phyloP scores from a whole-genome alignment of 78 protist genomes.

The Cavenderia fasciculata region DNA sequence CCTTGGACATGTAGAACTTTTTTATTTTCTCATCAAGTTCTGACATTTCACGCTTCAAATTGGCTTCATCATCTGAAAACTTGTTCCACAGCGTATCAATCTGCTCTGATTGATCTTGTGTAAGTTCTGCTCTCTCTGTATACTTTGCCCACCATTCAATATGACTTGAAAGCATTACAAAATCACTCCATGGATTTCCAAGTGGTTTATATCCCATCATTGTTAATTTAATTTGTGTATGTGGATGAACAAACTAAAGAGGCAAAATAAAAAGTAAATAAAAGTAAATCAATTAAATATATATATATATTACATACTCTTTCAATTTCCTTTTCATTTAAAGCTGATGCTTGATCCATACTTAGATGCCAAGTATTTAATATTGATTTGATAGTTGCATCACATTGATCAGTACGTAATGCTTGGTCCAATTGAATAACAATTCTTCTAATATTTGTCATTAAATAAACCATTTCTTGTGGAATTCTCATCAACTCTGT shows the following conservation, averaged over 20 bases:
- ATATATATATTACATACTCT: constrained; percentile 16
- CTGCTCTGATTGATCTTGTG: constrained; percentile 42
- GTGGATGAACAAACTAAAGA: constrained; percentile 70
- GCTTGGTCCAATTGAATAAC: constrained; percentile 59
- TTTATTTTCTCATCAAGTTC: constrained; percentile 60
- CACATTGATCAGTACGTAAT: constrained; percentile 43
- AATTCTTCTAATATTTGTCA: constrained; percentile 27
- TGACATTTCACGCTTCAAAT: constrained; percentile 11
- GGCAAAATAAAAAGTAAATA: background rate
- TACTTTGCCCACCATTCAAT: constrained; percentile 36
- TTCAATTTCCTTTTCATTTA: constrained; percentile 64
- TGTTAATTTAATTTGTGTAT: constrained; percentile 56
- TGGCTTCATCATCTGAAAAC: constrained; percentile 34
- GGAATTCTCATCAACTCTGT: constrained; percentile 37
- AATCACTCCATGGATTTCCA: constrained; percentile 64
- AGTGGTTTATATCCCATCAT: constrained; percentile 63
- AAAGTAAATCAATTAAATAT: background rate
- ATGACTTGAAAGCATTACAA: constrained; percentile 42
- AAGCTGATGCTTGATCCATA: constrained; percentile 43
- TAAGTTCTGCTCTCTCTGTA: constrained; percentile 48
- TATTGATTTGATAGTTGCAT: constrained; percentile 17
- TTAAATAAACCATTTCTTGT: constrained; percentile 24
- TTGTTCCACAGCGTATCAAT: constrained; percentile 17
- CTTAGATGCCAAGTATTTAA: constrained; percentile 22
- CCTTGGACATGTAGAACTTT: constrained; percentile 39